A percentile compares a stretch with the other conserved stretches of the same genome.
phyloP scores from a whole-genome alignment of 495 filamentous ascomycete genomes.

The Penicillium canariense region DNA sequence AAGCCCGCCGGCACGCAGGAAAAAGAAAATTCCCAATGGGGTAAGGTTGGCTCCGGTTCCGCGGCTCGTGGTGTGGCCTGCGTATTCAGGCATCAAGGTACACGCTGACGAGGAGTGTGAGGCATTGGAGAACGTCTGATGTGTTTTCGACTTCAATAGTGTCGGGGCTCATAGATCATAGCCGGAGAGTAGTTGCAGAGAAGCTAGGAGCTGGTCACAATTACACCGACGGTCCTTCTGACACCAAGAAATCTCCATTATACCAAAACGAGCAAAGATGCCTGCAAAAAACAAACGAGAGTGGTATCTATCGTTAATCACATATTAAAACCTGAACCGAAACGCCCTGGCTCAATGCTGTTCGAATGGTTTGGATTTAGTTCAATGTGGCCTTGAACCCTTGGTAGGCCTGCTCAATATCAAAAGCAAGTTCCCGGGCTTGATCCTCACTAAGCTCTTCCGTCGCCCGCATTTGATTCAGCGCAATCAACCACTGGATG shows the following conservation, averaged over 20 bases:
- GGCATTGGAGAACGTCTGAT: neutral
- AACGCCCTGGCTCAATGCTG: slow-evolving; percentile 10
- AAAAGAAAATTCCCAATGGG: slow-evolving; percentile 45
- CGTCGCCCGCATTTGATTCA: slow-evolving; percentile 96
- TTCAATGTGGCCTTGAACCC: slow-evolving; percentile 78
- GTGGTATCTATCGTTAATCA: slow-evolving; percentile 18
- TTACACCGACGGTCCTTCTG: neutral
- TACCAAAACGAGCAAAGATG: neutral
- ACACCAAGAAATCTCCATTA: neutral
- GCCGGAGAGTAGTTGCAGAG: no score
- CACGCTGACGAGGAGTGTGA: neutral
- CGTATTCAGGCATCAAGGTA: neutral
- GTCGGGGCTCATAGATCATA: no score
- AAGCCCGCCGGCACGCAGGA: slow-evolving; percentile 16
- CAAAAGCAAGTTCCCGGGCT: slow-evolving; percentile 79
- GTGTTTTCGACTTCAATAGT: no score
- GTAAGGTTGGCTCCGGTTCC: slow-evolving; percentile 39
- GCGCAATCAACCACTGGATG: slow-evolving; percentile 92
- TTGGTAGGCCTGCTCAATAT: slow-evolving; percentile 87
- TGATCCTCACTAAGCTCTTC: slow-evolving; percentile 88
- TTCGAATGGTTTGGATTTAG: slow-evolving; percentile 21
- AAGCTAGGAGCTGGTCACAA: neutral
- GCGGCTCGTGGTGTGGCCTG: slow-evolving; percentile 24
- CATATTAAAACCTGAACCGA: slow-evolving; percentile 8
- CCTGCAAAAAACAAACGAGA: neutral